These are phyloP conservation scores for Neospora caninum DNA, from an alignment of 169 alveolate genomes.

Conservation along the genomic window DNA sequence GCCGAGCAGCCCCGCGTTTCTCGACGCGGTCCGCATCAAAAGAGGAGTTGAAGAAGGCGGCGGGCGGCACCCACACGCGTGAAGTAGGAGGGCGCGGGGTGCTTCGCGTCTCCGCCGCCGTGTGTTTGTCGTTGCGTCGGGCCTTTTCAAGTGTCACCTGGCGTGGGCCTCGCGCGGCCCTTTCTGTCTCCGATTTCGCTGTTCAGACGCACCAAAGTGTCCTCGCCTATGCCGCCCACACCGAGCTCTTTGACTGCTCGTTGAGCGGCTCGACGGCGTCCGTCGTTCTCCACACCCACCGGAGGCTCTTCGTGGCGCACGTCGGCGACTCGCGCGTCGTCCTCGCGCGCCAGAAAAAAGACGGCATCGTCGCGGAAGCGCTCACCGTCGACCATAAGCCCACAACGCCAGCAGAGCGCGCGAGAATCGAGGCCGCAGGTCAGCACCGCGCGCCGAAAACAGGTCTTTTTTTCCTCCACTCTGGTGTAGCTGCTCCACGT, in stretches of 20 bases:
- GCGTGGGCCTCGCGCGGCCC: background rate
- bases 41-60: too few relatives aligned
- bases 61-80: too few relatives aligned
- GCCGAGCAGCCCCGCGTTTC: too few relatives aligned
- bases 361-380: background rate
- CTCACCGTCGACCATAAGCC: slow-evolving; percentile 85
- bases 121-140: background rate
- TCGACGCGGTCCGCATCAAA: too few relatives aligned
- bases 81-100: background rate
- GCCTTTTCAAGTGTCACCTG: too few relatives aligned
- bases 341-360: slow-evolving; percentile 41
- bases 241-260: slow-evolving; percentile 57
- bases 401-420: slow-evolving; percentile 77
- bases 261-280: slow-evolving; percentile 78
- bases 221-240: background rate
- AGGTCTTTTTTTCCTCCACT: too few relatives aligned
- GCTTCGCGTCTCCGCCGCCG: background rate
- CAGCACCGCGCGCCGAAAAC: too few relatives aligned
- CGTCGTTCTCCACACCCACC: slow-evolving; percentile 34
- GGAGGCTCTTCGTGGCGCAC: slow-evolving; percentile 66
- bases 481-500: too few relatives aligned
- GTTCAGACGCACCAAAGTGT: background rate
- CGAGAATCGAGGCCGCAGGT: slow-evolving; percentile 75
- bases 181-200: background rate
- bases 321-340: slow-evolving; percentile 79